Conservation (phyloP, 169 alveolate species). For the Toxoplasma gondii region DNA sequence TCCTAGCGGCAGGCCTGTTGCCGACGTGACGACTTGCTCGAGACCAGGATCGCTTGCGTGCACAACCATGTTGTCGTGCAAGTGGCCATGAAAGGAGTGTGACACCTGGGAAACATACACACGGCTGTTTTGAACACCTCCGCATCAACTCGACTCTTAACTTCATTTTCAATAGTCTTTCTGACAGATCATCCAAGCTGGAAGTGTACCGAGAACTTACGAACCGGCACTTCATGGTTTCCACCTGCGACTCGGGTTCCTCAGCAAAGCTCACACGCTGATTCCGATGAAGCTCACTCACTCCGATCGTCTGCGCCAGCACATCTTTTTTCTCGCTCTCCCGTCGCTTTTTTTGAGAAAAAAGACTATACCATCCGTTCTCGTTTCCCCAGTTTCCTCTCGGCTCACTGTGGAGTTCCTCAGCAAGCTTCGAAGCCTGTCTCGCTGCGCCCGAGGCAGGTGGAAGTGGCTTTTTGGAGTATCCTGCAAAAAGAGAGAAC, state of each 20-base stretch:
- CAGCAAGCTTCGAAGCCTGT: neutral
- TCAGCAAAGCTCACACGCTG: too few species aligned
- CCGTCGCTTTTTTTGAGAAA: too few species aligned
- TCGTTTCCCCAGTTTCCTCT: neutral
- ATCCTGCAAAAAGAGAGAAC: neutral
- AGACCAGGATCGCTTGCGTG: neutral
- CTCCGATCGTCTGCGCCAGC: too few species aligned
- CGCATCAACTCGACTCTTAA: too few species aligned
- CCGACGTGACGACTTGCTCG: neutral
- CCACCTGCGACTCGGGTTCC: too few species aligned
- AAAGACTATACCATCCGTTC: neutral
- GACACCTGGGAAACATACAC: neutral
- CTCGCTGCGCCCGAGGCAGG: neutral
- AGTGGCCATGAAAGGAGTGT: slow-evolving; percentile 5
- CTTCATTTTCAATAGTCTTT: too few species aligned
- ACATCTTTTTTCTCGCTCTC: too few species aligned
- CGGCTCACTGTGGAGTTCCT: neutral
- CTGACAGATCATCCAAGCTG: too few species aligned
- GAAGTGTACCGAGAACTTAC: too few species aligned
- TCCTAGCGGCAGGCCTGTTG: neutral
- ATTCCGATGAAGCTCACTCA: too few species aligned
- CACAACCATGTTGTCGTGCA: neutral
- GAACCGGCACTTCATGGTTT: too few species aligned
- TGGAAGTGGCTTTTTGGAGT: neutral
- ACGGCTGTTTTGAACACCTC: neutral